A percentile compares a stretch with the other conserved stretches of the same genome.
Conservation (phyloP, 106 monocot genomes). For the Dendrobium officinale region DNA sequence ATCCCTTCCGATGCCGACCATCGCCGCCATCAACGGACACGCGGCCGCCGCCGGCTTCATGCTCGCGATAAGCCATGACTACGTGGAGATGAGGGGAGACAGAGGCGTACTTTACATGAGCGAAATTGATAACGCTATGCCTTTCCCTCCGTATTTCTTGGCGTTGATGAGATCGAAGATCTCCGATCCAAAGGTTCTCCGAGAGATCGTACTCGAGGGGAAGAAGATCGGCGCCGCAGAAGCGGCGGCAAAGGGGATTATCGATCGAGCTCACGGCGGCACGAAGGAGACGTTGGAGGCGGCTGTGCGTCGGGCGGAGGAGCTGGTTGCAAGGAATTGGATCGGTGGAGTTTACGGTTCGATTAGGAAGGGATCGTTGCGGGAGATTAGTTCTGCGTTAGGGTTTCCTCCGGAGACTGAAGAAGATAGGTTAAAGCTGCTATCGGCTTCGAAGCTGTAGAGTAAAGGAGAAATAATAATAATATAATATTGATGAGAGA, state of each 20-base stretch:
- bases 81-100: constrained; percentile 40
- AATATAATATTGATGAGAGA: too few species aligned
- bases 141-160: constrained; percentile 29
- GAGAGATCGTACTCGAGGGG: constrained; percentile 20
- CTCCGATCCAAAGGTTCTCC: constrained; percentile 13
- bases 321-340: constrained; percentile 47
- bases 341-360: constrained; percentile 35
- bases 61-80: constrained; percentile 48
- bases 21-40: constrained; percentile 64
- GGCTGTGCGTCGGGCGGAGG: constrained; percentile 40
- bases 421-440: background rate
- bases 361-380: constrained; percentile 30
- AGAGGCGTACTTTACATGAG: constrained; percentile 55
- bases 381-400: constrained; percentile 26
- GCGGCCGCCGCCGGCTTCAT: constrained; percentile 59
- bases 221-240: constrained; percentile 36
- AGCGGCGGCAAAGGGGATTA: constrained; percentile 38
- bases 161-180: constrained; percentile 38
- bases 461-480: too few species aligned
- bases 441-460: constrained; percentile 13
- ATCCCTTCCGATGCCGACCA: constrained; percentile 61
- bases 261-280: constrained; percentile 25
- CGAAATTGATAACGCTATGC: constrained; percentile 38
- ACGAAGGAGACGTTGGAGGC: constrained; percentile 33
- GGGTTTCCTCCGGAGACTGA: constrained; percentile 15